phyloP scores from a whole-genome alignment of 2,329 filamentous ascomycete genomes.

The Xylariales sp. region DNA sequence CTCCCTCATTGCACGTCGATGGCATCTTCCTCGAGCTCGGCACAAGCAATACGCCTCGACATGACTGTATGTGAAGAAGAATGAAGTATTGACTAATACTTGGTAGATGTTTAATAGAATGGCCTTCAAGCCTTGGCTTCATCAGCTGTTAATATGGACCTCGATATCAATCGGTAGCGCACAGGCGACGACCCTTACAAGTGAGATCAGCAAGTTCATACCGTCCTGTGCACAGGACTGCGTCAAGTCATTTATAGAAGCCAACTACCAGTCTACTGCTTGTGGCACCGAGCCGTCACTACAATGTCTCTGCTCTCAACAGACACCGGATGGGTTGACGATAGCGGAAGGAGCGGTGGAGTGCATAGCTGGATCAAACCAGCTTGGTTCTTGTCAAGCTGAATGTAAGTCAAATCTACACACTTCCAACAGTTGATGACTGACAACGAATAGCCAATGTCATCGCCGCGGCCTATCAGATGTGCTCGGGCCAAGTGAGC shows the following conservation, averaged over 20 bases:
- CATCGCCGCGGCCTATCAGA: slow-evolving; percentile 47
- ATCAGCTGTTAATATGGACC: slow-evolving; percentile 24
- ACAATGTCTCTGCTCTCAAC: slow-evolving; percentile 58
- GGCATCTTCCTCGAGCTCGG: not conserved
- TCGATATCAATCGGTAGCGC: slow-evolving; percentile 19
- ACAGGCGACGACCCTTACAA: slow-evolving; percentile 18
- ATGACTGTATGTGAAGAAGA: slow-evolving; percentile 12
- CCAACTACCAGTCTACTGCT: slow-evolving; percentile 47
- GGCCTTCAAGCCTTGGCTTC: slow-evolving; percentile 23
- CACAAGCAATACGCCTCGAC: not conserved
- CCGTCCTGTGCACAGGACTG: slow-evolving; percentile 38
- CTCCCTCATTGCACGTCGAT: not conserved
- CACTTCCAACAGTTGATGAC: not conserved
- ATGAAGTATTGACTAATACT: too few relatives aligned
- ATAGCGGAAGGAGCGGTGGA: slow-evolving; percentile 67
- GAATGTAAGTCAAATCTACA: slow-evolving; percentile 27
- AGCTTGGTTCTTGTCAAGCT: slow-evolving; percentile 47
- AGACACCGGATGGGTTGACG: slow-evolving; percentile 59
- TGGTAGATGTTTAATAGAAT: slow-evolving; percentile 28
- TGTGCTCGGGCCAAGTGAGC: slow-evolving; percentile 49
- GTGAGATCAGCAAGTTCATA: slow-evolving; percentile 20
- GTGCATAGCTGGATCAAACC: slow-evolving; percentile 55
- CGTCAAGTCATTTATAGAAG: slow-evolving; percentile 56
- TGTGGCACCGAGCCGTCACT: slow-evolving; percentile 50
- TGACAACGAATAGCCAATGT: slow-evolving; percentile 26